Conservation (phyloP, 2,329 filamentous ascomycete species). For the Cordyceps cateniannulata region DNA sequence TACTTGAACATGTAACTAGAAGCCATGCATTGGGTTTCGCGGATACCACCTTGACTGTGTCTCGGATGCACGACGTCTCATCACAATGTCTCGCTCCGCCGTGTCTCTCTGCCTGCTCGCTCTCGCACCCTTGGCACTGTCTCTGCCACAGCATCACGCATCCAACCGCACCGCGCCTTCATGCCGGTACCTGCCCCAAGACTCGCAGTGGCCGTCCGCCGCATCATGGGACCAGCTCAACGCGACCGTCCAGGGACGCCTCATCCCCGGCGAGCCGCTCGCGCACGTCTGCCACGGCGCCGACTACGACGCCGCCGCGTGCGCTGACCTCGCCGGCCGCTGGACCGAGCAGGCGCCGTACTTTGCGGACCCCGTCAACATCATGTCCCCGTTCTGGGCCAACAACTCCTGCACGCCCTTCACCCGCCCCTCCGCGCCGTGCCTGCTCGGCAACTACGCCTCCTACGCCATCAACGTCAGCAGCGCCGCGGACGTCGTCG, state of each 20-base stretch:
- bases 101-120: neutral
- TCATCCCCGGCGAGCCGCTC: constrained; percentile 47
- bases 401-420: constrained; percentile 34
- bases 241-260: constrained; percentile 38
- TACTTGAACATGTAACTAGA: neutral
- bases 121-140: neutral
- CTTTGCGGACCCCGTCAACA: neutral
- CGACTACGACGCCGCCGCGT: constrained; percentile 37
- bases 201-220: constrained; percentile 46
- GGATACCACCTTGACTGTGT: neutral
- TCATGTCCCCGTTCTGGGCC: constrained; percentile 33
- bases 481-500: constrained; percentile 23
- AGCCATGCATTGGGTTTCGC: neutral
- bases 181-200: constrained; percentile 44
- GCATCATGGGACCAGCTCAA: constrained; percentile 46
- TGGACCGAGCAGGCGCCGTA: constrained; percentile 25
- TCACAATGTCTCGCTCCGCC: neutral
- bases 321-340: constrained; percentile 28
- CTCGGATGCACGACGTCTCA: neutral
- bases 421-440: constrained; percentile 29
- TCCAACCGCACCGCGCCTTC: neutral
- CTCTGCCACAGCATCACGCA: neutral
- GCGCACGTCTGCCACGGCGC: constrained; percentile 46
- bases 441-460: constrained; percentile 37
- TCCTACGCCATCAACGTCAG: constrained; percentile 32